Conservation (phyloP, 2,329 filamentous ascomycete genomes). For the Penicillium glabrum region DNA sequence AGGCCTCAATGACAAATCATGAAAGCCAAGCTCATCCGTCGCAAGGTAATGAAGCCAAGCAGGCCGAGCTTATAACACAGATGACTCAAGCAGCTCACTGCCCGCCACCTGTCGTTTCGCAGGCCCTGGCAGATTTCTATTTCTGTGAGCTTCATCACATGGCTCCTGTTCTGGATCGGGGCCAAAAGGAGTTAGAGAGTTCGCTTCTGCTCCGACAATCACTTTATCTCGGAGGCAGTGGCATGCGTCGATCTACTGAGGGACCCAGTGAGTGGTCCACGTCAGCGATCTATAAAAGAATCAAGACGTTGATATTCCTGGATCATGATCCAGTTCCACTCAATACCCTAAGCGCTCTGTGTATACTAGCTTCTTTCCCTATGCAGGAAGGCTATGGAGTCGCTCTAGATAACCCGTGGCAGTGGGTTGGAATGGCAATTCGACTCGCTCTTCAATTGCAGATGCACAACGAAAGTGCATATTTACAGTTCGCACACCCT, state of each 20-base stretch:
- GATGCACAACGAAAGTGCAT: slow-evolving; percentile 4
- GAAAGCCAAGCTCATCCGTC: background rate
- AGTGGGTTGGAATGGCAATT: slow-evolving; percentile 13
- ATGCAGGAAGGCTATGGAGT: background rate
- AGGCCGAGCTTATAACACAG: background rate
- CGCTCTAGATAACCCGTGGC: slow-evolving; percentile 9
- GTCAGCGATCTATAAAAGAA: slow-evolving; percentile 5
- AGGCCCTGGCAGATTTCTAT: background rate
- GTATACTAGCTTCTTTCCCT: background rate
- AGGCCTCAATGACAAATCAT: background rate
- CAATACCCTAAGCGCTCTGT: background rate
- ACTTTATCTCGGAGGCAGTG: slow-evolving; percentile 10
- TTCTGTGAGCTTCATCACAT: background rate
- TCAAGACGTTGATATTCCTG: slow-evolving; percentile 5
- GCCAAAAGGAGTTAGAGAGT: background rate
- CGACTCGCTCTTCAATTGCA: slow-evolving; percentile 9
- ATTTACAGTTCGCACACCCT: background rate
- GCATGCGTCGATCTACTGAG: slow-evolving; percentile 5
- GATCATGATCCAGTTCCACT: background rate
- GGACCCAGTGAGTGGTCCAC: slow-evolving; percentile 9
- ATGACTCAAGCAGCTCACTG: background rate
- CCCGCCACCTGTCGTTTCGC: background rate
- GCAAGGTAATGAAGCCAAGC: background rate
- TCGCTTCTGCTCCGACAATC: slow-evolving; percentile 8
- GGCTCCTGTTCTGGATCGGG: background rate